Base-by-base conservation (phyloP, 2,329 filamentous ascomycete genomes). In the Alternaria sp. region DNA sequence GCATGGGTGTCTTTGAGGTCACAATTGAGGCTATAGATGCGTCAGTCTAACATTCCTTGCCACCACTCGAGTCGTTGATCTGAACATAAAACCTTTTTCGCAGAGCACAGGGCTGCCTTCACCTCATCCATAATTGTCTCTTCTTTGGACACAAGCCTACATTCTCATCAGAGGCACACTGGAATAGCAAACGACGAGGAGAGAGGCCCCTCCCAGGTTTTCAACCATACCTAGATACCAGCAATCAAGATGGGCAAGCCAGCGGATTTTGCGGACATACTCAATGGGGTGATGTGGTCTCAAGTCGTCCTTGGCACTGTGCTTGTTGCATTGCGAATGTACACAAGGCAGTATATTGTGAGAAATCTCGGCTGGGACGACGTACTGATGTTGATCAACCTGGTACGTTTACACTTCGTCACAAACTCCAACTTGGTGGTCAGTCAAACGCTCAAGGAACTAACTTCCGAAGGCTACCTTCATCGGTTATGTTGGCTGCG, bases 241-340 rank as follows among this genome's bases (percentile, higher is more conserved):
- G 47, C 26, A 5, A 45, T 13, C 49, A 59, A 54, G 15, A 74
- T 73, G 71, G 69, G 65, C 26, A 66, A 68, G 40, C 66, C 68
- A 26, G 25, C 66, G 50, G 70, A 76, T 61, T 74, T 64, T 25
- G 64, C 71, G 3, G 40, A 54, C 30, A 70, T 74, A 19, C 66
- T 76, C 57, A 72, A 73, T 57, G 72, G 69, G 30, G 72, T 77
- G 13, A 74, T 78, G 71, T 77, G 74, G 69, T 65, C 70, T n/a
- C 72, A 77, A 46, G 69, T 76, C 5, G 36, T 64, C 5, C 32
- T 77, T 26, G 73, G 70, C 12, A 64, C 64, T 17, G 11, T 76
- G 8, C 74, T 77, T 44, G 67, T 77, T 9, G 68, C 56, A 6
- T 54, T 74, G 17, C 67, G 75, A 46, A 47, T 75, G 19, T 78